Conservation (phyloP, 2,329 filamentous ascomycete genomes). For the Scytalidium lignicola region DNA sequence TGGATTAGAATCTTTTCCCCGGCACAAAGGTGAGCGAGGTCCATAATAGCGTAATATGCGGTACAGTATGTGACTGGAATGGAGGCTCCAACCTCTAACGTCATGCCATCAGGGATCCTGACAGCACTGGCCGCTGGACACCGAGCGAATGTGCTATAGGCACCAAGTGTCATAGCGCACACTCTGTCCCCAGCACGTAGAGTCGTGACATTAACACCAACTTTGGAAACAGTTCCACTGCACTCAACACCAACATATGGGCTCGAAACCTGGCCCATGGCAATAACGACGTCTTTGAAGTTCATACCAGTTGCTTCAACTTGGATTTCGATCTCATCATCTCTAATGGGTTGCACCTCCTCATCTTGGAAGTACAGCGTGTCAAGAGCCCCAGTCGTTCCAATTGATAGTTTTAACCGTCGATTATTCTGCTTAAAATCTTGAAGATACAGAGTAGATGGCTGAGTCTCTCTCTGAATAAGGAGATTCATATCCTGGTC, state of each 20-base stretch:
- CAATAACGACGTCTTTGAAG: slow-evolving; percentile 16
- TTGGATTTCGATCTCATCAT: slow-evolving; percentile 4
- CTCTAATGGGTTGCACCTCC: not conserved
- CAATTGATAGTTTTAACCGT: not conserved
- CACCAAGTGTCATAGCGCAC: slow-evolving; percentile 16
- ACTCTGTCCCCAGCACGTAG: slow-evolving; percentile 25
- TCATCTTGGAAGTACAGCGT: slow-evolving; percentile 17
- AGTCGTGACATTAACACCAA: slow-evolving; percentile 15
- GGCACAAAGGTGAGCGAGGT: slow-evolving; percentile 9
- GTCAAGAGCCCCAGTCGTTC: slow-evolving; percentile 13
- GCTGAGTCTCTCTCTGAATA: too few relatives aligned
- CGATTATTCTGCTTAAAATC: not conserved
- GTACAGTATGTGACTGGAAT: slow-evolving; percentile 11
- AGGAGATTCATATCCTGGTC: too few relatives aligned
- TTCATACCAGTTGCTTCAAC: slow-evolving; percentile 6
- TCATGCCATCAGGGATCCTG: slow-evolving; percentile 7
- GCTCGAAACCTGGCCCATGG: slow-evolving; percentile 8
- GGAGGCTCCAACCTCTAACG: slow-evolving; percentile 10
- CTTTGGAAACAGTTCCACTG: slow-evolving; percentile 19
- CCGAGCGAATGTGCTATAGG: slow-evolving; percentile 21
- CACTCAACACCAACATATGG: slow-evolving; percentile 22
- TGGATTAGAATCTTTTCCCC: slow-evolving; percentile 28
- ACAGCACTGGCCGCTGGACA: slow-evolving; percentile 11
- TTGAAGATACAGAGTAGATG: too few relatives aligned
- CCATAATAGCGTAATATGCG: slow-evolving; percentile 10